Percentiles rank a stretch among this genome's conserved stretches.
Evolutionary conservation across 345 rosid species (phyloP).

Genomic region (Populus pruinosa): DNA sequence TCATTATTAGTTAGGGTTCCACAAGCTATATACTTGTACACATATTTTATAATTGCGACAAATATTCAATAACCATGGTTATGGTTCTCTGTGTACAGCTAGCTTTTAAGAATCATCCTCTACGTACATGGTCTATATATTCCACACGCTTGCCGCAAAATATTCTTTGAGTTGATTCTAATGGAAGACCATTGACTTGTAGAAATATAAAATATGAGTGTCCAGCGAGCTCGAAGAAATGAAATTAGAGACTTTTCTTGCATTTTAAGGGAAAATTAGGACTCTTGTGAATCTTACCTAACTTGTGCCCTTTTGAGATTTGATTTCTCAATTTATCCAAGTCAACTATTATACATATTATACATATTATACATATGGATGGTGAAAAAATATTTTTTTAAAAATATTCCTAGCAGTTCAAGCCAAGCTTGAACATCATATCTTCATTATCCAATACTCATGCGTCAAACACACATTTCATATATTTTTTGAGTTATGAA

Average conservation of each 20-base stretch:
- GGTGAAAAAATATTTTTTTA: too few relatives aligned
- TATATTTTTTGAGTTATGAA: too few relatives aligned
- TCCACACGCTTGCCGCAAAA: not conserved
- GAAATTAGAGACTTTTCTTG: not conserved
- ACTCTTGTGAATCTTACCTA: conserved; percentile 9
- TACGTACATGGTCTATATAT: not conserved
- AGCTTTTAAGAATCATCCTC: not conserved
- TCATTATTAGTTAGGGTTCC: conserved; percentile 3
- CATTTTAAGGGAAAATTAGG: not conserved
- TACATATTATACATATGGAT: not conserved
- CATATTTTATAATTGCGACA: not conserved
- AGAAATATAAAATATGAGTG: not conserved
- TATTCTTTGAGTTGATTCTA: not conserved
- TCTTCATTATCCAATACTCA: rapidly evolving
- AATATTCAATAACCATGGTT: not conserved
- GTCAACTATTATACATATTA: not conserved
- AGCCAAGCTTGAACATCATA: too few relatives aligned
- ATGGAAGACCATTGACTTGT: not conserved
- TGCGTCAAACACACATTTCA: too few relatives aligned
- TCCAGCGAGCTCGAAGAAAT: not conserved
- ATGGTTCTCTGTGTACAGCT: not conserved
- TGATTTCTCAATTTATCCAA: not conserved
- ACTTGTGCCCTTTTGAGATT: not conserved
- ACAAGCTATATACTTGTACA: not conserved
- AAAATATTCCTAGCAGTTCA: too few relatives aligned